Evolutionary conservation across 2,329 filamentous ascomycete species (phyloP), one percentile per base, ranked within the genome.

Genomic region (Bipolaris bicolor): DNA sequence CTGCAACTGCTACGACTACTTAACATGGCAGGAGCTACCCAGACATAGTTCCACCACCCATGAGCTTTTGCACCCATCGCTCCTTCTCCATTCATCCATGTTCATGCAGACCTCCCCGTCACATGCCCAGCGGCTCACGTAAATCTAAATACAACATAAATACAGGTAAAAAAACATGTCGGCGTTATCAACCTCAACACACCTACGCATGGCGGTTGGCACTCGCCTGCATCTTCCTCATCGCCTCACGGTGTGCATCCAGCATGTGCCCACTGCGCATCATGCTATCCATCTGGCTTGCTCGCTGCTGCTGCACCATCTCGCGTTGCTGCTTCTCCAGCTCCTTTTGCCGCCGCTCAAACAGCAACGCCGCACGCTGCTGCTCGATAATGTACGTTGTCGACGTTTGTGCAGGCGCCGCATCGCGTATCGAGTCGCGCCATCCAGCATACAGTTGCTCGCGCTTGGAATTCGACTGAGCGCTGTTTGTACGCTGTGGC

Each of bases 191-290:
- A 4, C 7, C 37, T 37, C 34, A 37, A 37, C 44, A 36, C 43
- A 34, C 13, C 52, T 60, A 70, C 58, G 70, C 55, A 33, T 66
- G 64, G 41, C 70, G 75, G 60, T 84, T 84, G 0, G 83, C 84
- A 47, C 78, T 76, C 13, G 82, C 82, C 72, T 97, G 92, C 88
- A 97, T 90, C 73, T 83, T 88, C 61, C 90, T 83, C 84, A 97
- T 84, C 1, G 89, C 90, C 62, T 93, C 89, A 18, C 89, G 84
- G 74, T 97, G 93, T 20, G 88, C 83, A 44, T 90, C 89, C 49
- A 90, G 81, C 80, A 96, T 84, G 62, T 90, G 86, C 0, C 88
- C 88, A 15, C 85, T 87, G 52, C 91, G 83, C 90, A 96, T 95
- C 63, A 86, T 83, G 73, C 89, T 86, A 63, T 92, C 89, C 67